Evolutionary conservation across 768 basidiomycete genomes (phyloP).

Genomic region (Lactarius evosmus): DNA sequence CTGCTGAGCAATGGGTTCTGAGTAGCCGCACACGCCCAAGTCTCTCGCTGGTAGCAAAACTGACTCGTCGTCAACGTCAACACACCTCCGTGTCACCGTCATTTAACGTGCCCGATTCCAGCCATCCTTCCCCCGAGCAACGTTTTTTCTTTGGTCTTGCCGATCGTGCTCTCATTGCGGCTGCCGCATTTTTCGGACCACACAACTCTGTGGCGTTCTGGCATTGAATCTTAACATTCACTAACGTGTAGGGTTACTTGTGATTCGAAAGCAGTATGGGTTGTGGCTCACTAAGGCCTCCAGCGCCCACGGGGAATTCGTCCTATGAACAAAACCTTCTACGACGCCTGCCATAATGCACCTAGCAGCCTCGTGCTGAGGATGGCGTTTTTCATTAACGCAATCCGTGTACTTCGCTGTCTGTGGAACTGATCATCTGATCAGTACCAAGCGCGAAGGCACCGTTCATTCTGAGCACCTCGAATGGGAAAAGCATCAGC

Average conservation of each 20-base stretch:
- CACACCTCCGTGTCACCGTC: background rate
- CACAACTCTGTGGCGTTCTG: conserved; percentile 15
- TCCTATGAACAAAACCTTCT: conserved; percentile 9
- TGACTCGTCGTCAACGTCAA: background rate
- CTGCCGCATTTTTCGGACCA: background rate
- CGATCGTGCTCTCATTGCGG: background rate
- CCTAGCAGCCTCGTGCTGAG: conserved; percentile 10
- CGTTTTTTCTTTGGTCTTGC: background rate
- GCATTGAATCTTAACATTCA: background rate
- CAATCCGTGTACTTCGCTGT: conserved; percentile 3
- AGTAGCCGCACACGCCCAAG: background rate
- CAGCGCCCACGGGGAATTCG: conserved; percentile 4
- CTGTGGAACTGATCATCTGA: conserved; percentile 3
- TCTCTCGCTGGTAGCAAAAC: background rate
- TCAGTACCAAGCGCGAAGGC: conserved; percentile 4
- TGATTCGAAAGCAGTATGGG: conserved; percentile 10
- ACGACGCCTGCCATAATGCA: conserved; percentile 4
- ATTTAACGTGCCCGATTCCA: background rate
- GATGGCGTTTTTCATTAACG: conserved; percentile 2
- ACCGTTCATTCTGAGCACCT: conserved; percentile 1
- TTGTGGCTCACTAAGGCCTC: conserved; percentile 2
- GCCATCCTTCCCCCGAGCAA: background rate
- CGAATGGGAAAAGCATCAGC: background rate
- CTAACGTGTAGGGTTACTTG: conserved; percentile 5
- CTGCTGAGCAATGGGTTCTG: background rate